These are phyloP conservation scores for Thyridium curvatum DNA, from an alignment of 2,329 filamentous ascomycete genomes.

Conservation along the genomic window DNA sequence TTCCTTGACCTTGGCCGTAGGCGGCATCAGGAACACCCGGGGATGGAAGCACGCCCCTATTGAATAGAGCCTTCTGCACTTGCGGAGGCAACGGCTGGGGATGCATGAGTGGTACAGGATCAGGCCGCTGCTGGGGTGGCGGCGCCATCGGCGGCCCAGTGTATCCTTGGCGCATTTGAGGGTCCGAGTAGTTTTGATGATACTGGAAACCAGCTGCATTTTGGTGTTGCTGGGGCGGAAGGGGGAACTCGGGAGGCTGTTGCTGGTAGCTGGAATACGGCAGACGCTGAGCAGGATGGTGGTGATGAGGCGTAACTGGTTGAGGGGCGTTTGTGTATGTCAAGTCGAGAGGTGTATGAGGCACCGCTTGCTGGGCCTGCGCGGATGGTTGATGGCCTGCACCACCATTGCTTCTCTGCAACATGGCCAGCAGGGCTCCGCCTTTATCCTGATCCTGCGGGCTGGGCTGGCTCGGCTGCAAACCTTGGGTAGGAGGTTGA, in stretches of 20 bases:
- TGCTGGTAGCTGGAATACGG: conserved; percentile 33
- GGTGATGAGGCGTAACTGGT: conserved; percentile 53
- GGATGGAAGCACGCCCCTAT: conserved; percentile 28
- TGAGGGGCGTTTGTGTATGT: conserved; percentile 40
- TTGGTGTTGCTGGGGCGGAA: conserved; percentile 21
- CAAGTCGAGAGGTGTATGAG: conserved; percentile 50
- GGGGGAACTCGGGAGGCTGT: conserved; percentile 42
- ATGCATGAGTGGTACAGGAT: conserved; percentile 26
- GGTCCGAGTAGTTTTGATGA: conserved; percentile 7
- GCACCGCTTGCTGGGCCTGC: conserved; percentile 17
- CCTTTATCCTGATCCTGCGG: conserved; percentile 33
- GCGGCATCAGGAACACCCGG: conserved; percentile 20
- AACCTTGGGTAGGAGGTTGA: conserved; percentile 44
- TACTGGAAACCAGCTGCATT: conserved; percentile 14
- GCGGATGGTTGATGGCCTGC: conserved; percentile 12
- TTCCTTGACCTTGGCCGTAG: conserved; percentile 2
- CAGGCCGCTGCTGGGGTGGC: conserved; percentile 5
- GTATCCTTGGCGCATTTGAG: conserved; percentile 3
- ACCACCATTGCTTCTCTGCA: conserved; percentile 30
- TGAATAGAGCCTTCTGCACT: conserved; percentile 46
- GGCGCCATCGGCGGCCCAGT: not conserved
- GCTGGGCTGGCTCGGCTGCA: conserved; percentile 22
- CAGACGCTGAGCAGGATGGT: conserved; percentile 41
- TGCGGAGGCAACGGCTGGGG: conserved; percentile 50
- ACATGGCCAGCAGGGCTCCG: conserved; percentile 45